Evolutionary conservation across 176 grass and related monocot genomes (phyloP), one percentile per base, ranked within the genome.

Genomic region (Rhipidocladum racemiflorum): DNA sequence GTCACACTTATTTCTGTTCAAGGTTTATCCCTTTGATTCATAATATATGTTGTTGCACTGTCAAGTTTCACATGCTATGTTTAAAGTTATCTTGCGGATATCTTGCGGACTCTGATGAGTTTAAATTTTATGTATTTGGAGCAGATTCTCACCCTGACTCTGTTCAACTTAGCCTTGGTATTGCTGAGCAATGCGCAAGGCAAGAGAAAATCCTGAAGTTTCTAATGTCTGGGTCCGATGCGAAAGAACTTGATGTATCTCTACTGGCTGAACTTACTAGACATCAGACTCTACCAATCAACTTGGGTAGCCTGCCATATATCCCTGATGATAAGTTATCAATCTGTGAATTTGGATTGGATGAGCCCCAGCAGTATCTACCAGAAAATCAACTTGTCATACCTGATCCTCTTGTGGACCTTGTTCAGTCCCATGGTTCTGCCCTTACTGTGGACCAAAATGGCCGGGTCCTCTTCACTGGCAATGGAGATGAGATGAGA

Each of bases 151-250:
- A 74, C 48, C 83, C 74, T 23, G 90, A 94, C 35, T 93, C 72
- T 0, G 75, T 93, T 74, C 88, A 66, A 64, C 90, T 99, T 60
- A 85, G 92, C 76, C 80, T 91, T 72, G 87, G 91, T 45, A 95
- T 93, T 7, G 80, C 92, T 1, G 92, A 93, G 53, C 89, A 91
- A 15, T 95, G 89, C 11, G 73, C 65, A 42, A 90, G 90, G 81
- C 87, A 93, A 77, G 86, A 95, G 63, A 88, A 91, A 71, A 93
- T 95, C 24, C 57, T 93, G 27, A 86, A 91, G 77, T 91, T 91
- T 86, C 92, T 98, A 18, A 88, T 65, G 73, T 89, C 92, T n/a
- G 84, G 90, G 18, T 85, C 86, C 4, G 81, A 87, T 16, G 44
- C 83, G 59, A 70, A 81, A 42, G 81, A 76, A 34, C 60, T 90